Evolutionary conservation across 1,284 basidiomycete genomes (phyloP), one percentile per base, ranked within the genome.

Genomic region (Moesziomyces aphidis): DNA sequence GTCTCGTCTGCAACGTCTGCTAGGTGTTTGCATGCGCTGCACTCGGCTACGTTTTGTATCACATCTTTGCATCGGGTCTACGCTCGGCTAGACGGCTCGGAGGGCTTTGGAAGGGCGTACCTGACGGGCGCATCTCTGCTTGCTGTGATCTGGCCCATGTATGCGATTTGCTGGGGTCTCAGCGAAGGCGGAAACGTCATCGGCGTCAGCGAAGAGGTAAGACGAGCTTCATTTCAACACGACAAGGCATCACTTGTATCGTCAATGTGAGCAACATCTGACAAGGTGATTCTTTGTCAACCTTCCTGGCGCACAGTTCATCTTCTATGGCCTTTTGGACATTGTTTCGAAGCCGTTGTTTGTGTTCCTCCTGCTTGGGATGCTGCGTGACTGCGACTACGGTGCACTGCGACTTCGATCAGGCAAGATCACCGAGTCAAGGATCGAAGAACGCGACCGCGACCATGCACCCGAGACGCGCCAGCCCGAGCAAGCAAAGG

Each of bases 261-360:
- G 24, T 26, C 24, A 6, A 26, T 6, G 7, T 26, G 4, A 6
- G 24, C 24, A 9, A 8, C 31, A 31, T 31, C 31, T 31, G 31
- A 31, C 31, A 9, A 10, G 31, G 8, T 10, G 9, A 31, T 31
- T 11, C 6, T 31, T 11, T 63, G 7, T 13, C 17, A 22, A 2
- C 26, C 1, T 22, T 23, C 39, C 22, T 15, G 36, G 36, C 36
- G 17, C 36, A 24, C 54, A 87, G 76, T 85, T 86, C 83, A 74
- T 88, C 62, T 90, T 88, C 85, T 90, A 90, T 82, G 89, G 89
- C 10, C 39, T 83, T 26, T 85, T 90, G 65, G 90, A 90, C 73
- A 57, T 90, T 15, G 55, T 90, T 73, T 86, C 88, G 55, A 89
- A 88, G 61, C 83, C 78, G 8, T 48, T 80, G 34, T 82, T 80